Conservation (phyloP, 225 moss, liverwort and hornwort genomes). For the Bryoerythrophyllum caledonicum region DNA sequence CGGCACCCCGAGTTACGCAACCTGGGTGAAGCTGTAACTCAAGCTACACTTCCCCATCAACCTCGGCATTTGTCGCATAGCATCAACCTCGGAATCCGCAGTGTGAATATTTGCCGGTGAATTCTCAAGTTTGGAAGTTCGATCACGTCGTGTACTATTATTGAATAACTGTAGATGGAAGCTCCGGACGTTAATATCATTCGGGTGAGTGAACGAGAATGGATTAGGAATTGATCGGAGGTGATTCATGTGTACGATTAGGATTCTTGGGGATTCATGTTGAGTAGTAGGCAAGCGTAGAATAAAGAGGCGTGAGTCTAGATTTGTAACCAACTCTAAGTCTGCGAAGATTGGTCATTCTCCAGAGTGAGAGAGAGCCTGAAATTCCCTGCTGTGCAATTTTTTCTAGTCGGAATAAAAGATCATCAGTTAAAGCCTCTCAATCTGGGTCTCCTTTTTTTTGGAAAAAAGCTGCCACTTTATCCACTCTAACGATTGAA, state of each 20-base stretch:
- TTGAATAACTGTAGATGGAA: neutral
- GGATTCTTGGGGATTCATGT: neutral
- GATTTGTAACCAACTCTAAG: no score
- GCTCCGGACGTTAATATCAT: conserved; percentile 43
- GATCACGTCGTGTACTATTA: neutral
- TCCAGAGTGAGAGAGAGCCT: no score
- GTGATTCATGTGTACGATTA: no score
- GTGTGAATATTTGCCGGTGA: conserved; percentile 25
- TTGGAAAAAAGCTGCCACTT: no score
- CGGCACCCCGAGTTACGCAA: conserved; percentile 29
- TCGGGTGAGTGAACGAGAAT: conserved; percentile 10
- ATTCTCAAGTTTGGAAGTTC: conserved; percentile 21
- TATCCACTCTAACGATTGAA: no score
- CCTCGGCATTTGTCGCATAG: no score
- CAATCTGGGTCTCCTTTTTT: no score
- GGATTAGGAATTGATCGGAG: no score
- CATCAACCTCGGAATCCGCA: no score
- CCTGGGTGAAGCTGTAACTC: conserved; percentile 30
- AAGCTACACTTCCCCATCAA: no score
- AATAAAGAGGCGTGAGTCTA: neutral
- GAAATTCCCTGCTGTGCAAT: neutral
- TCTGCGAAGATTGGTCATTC: neutral
- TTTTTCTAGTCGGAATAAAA: conserved; percentile 30
- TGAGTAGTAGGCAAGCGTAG: no score
- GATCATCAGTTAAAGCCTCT: neutral